Evolutionary conservation across 1,284 basidiomycete species (phyloP), one percentile per base, ranked within the genome.

Genomic region (Anthracocystis panici-leucophaei): DNA sequence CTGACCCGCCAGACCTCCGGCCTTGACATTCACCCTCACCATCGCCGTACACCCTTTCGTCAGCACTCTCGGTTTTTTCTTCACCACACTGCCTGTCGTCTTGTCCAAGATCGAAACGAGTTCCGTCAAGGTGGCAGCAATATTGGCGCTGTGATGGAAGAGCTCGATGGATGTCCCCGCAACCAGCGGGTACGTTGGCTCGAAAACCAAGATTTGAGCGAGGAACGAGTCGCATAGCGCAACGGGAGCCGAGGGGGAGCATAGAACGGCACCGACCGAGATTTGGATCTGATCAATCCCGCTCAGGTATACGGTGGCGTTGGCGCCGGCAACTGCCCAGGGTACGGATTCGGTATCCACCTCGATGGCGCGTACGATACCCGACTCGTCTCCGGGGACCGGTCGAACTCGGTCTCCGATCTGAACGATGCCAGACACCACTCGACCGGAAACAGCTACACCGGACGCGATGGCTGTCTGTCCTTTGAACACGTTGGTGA

Each of bases 401-500:
- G 94, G 90, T 35, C 93, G 89, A 25, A 99, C 79, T 27, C 90
- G 88, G 86, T 99, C 96, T 5, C 97, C 96, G 8, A 95, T 92
- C 86, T 97, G 95, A 0, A 98, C 89, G 27, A 98, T 88, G 12
- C 96, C 96, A 48, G 91, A 91, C 65, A 92, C 92, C 35, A 99
- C 87, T 38, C 95, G 88, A n/a, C 96, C 97, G 25, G 92, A 90
- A 0, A 97, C 91, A 1, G 91, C 93, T 0, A 91, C 90, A 18
- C 93, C 93, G 1, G 88, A 88, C 2, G 89, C 88, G 10, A 89
- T 86, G 5, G 92, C 91, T 8, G 91, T 92, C 90, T 25, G 79
- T 0, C 93, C 93, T 85, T 92, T 94, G 89, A 97, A 99, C 3
- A 98, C 93, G 84, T 99, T 99, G 14, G 94, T 92, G 21, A 99